Evolutionary conservation across 257 asterid genomes (phyloP), one percentile per base, ranked within the genome.

Genomic region (Sherardia arvensis): DNA sequence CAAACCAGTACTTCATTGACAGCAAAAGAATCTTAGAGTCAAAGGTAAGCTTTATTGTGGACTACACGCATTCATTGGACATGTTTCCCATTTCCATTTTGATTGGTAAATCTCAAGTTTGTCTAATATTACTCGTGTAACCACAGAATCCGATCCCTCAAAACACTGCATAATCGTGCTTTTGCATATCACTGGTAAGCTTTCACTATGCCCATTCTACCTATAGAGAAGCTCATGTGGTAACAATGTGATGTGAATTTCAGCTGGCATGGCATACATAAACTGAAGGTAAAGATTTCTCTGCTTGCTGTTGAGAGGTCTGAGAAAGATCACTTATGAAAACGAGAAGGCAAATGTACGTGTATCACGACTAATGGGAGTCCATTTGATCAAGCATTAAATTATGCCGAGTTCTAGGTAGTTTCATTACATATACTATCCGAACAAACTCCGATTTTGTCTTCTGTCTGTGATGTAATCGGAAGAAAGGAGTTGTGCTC

Each of bases 1-100:
- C 95, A 69, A 93, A 87, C 79, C 95, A 90, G 76, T 93, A 85
- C 80, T 90, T 72, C 69, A 84, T 21, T 66, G 97, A 87, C 77
- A 93, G 97, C 87, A 81, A 69, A 69, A 83, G 58, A 53, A 66
- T 80, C 55, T 51, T 87, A 74, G 96, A 83, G 74, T 70, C 90
- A 22, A 79, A 47, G 86, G 74, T 69, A 62, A 69, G 60, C 22
- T 38, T 14, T 69, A 12, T 20, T 27, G 33, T 26, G 4, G 23
- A 66, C 8, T 29, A 30, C 33, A 30, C 3, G 43, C 3, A 3
- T 36, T 10, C 22, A 74, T 23, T 7, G 22, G 20, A 17, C 62
- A 21, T 26, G 43, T 30, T 43, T 8, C 1, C 21, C 47, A 14
- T 15, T 23, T 14, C 59, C 29, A 27, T 69, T 23, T 11, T 53